phyloP scores from a whole-genome alignment of 2,329 filamentous ascomycete species.

The Hymenoscyphus salicellus region DNA sequence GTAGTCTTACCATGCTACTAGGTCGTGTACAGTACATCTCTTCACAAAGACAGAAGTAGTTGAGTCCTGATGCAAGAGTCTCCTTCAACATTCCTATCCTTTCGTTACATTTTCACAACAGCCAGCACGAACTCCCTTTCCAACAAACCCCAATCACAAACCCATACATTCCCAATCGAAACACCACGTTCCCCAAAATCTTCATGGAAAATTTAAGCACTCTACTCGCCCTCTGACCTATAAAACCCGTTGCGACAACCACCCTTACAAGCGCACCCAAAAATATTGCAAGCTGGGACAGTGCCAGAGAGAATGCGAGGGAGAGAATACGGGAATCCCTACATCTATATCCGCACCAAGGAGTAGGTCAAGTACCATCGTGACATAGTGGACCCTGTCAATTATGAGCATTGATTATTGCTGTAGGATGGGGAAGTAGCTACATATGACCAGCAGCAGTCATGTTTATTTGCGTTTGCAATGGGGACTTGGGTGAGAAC shows the following conservation, averaged over 20 bases:
- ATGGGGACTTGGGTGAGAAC: background rate
- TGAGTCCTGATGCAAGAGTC: too few species aligned
- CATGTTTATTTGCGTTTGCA: background rate
- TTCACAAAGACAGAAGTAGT: too few species aligned
- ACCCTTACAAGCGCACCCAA: background rate
- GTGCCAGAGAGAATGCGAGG: background rate
- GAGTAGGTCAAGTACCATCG: background rate
- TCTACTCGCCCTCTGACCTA: background rate
- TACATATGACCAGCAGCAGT: background rate
- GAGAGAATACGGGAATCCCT: background rate
- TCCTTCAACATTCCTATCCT: too few species aligned
- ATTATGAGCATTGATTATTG: background rate
- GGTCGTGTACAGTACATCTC: too few species aligned
- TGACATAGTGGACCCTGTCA: background rate
- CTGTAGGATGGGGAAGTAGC: background rate
- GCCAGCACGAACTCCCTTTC: too few species aligned
- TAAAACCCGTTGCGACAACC: background rate
- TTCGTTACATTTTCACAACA: too few species aligned
- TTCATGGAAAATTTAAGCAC: too few species aligned
- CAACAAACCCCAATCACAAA: too few species aligned
- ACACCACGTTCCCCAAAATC: background rate
- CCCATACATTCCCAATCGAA: background rate
- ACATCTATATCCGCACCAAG: background rate
- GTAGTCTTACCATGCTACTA: too few species aligned
- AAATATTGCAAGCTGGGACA: background rate